Evolutionary conservation across 2,329 filamentous ascomycete genomes (phyloP).

Genomic region (Nothomitra cinnamomea): DNA sequence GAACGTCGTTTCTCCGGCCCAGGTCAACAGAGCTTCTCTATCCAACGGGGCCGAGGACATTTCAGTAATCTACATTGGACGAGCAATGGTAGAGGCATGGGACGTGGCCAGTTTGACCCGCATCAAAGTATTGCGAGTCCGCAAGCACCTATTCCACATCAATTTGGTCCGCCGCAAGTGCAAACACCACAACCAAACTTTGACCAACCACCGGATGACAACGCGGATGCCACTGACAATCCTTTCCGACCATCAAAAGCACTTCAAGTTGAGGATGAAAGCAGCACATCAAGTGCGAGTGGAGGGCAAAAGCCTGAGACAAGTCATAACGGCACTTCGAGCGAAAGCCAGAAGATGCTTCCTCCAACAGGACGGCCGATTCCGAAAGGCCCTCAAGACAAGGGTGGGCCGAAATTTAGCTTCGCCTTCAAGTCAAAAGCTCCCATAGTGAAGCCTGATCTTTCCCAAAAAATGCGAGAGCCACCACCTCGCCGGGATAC

Average conservation of each 20-base stretch:
- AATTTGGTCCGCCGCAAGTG: constrained; percentile 16
- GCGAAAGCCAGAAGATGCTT: constrained; percentile 29
- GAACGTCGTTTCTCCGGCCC: constrained; percentile 28
- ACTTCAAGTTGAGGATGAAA: constrained; percentile 45
- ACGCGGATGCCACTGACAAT: constrained; percentile 38
- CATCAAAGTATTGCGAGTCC: constrained; percentile 7
- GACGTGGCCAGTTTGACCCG: constrained; percentile 30
- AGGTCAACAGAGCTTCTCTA: constrained; percentile 30
- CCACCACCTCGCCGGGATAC: constrained; percentile 22
- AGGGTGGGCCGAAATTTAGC: constrained; percentile 58
- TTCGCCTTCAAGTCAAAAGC: constrained; percentile 74
- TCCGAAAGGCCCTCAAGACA: constrained; percentile 34
- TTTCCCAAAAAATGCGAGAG: constrained; percentile 30
- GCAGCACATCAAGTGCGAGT: constrained; percentile 24
- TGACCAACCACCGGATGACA: constrained; percentile 17
- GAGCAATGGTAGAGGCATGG: constrained; percentile 32
- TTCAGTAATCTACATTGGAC: constrained; percentile 60
- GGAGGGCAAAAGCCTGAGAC: constrained; percentile 17
- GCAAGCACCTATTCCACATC: constrained; percentile 15
- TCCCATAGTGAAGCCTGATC: constrained; percentile 39
- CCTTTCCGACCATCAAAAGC: constrained; percentile 48
- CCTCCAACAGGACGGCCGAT: constrained; percentile 37
- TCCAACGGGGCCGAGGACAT: constrained; percentile 38
- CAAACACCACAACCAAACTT: constrained; percentile 8
- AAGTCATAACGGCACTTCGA: constrained; percentile 14